Conservation (phyloP, 805 yeast genomes). For the Wickerhamiella dianesei region DNA sequence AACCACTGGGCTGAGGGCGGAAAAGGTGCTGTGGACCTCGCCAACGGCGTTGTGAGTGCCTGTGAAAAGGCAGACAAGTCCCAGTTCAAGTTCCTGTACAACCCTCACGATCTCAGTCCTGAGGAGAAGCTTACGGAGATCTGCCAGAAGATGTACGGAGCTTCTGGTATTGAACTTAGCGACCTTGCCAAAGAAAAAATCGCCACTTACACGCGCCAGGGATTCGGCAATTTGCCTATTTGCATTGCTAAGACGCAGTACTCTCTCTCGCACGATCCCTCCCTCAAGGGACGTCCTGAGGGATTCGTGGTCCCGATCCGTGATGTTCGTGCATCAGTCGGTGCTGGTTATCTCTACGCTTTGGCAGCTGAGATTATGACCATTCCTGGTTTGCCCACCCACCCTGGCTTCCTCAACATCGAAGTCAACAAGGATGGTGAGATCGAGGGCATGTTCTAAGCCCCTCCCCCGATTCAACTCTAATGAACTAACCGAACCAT, state of each 20-base stretch:
- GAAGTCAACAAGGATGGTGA: constrained; percentile 84
- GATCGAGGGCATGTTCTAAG: constrained; percentile 78
- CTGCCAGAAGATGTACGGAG: constrained; percentile 88
- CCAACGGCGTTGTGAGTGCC: constrained; percentile 69
- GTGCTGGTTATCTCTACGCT: constrained; percentile 95
- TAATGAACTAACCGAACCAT: background rate
- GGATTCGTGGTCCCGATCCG: constrained; percentile 90
- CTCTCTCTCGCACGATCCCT: constrained; percentile 87
- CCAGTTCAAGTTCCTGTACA: constrained; percentile 47
- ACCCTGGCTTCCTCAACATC: constrained; percentile 93
- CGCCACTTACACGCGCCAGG: constrained; percentile 70
- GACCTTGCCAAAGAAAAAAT: constrained; percentile 73
- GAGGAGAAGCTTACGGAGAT: constrained; percentile 69
- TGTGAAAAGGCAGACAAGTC: constrained; percentile 27
- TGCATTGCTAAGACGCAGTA: constrained; percentile 98
- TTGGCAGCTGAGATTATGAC: constrained; percentile 95
- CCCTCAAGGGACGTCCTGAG: constrained; percentile 85
- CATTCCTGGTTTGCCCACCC: constrained; percentile 93
- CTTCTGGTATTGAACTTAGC: constrained; percentile 64
- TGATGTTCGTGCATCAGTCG: constrained; percentile 86
- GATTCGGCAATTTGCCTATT: constrained; percentile 80
- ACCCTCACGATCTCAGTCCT: constrained; percentile 48
- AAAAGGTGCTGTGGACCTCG: constrained; percentile 70
- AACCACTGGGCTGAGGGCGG: constrained; percentile 98
- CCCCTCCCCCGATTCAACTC: background rate